A percentile compares a stretch with the other conserved stretches of the same genome.
Evolutionary conservation across 495 filamentous ascomycete species (phyloP).

Genomic region (Penicillium roqueforti): DNA sequence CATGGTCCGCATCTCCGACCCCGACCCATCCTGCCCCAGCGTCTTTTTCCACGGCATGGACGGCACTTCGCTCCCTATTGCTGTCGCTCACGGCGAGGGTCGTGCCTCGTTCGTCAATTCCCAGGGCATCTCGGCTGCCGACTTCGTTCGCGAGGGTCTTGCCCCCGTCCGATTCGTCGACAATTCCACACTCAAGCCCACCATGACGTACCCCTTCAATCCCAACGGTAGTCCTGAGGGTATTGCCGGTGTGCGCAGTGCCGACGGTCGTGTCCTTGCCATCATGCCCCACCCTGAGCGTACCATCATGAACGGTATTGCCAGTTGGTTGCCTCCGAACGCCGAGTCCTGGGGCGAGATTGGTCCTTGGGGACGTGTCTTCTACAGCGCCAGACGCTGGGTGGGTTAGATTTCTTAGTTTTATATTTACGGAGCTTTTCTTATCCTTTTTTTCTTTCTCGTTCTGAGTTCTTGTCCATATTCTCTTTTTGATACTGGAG

Average conservation of each 20-base stretch:
- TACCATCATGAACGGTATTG: constrained; percentile 79
- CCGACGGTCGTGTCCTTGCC: constrained; percentile 80
- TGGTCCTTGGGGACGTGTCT: constrained; percentile 82
- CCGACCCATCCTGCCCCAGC: constrained; percentile 53
- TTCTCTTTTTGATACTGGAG: neutral
- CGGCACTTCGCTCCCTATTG: constrained; percentile 78
- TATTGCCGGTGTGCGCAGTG: constrained; percentile 75
- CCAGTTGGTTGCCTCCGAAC: constrained; percentile 65
- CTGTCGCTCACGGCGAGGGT: constrained; percentile 89
- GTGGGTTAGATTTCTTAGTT: constrained; percentile 54
- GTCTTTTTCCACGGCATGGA: constrained; percentile 94
- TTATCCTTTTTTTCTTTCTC: neutral
- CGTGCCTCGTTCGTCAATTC: constrained; percentile 66
- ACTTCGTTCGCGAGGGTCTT: constrained; percentile 58
- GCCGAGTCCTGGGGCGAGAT: constrained; percentile 75
- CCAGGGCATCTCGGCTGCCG: constrained; percentile 31
- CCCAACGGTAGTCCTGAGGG: constrained; percentile 88
- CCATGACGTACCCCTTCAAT: constrained; percentile 85
- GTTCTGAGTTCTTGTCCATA: constrained; percentile 4
- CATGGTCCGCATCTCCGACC: constrained; percentile 78
- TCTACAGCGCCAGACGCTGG: constrained; percentile 78
- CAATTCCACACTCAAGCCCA: constrained; percentile 63
- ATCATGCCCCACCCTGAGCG: constrained; percentile 98
- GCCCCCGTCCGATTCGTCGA: constrained; percentile 80
- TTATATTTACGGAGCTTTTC: constrained; percentile 3